Conservation (phyloP, 345 rosid genomes). For the Gossypium turneri region DNA sequence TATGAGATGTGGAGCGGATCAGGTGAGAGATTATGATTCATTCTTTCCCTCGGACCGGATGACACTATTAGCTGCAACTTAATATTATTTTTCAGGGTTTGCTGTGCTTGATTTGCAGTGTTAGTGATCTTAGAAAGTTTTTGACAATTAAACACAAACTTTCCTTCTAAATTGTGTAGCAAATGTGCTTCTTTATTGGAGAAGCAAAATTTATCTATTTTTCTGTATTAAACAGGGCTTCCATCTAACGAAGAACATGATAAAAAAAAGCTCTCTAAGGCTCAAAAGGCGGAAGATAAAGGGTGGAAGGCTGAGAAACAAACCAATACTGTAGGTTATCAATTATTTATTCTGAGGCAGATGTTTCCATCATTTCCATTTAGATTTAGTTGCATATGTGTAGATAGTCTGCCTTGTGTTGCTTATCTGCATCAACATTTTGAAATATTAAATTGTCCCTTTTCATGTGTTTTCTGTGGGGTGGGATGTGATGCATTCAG, state of each 20-base stretch:
- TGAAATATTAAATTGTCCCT: neutral
- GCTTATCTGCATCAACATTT: neutral
- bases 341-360: neutral
- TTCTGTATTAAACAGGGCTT: conserved; percentile 22
- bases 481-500: conserved; percentile 28
- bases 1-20: conserved; percentile 77
- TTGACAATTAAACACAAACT: neutral
- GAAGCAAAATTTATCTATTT: neutral
- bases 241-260: conserved; percentile 5
- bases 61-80: neutral
- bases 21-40: conserved; percentile 39
- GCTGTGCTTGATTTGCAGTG: neutral
- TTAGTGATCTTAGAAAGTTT: conserved; percentile 3
- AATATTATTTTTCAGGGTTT: neutral
- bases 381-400: neutral
- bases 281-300: conserved; percentile 30
- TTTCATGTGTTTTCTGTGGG: neutral
- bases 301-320: conserved; percentile 33
- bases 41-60: neutral
- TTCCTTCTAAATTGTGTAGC: neutral
- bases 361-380: neutral
- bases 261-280: conserved; percentile 12
- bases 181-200: neutral
- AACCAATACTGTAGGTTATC: conserved; percentile 41
- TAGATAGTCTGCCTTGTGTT: neutral